Evolutionary conservation across 257 asterid species (phyloP).

Genomic region (Cordia subcordata): DNA sequence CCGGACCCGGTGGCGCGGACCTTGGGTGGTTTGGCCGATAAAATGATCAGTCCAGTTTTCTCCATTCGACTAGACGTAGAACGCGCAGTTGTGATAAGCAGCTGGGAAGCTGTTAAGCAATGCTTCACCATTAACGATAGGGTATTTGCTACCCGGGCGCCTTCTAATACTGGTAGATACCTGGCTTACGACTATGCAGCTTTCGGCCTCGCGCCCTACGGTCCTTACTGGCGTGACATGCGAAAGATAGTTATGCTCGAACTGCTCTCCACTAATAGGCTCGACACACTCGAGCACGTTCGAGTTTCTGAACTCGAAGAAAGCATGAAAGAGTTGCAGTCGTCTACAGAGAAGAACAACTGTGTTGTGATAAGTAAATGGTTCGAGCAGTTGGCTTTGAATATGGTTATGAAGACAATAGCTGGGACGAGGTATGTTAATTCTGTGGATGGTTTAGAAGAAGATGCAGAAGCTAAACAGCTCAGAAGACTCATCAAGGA

Average conservation of each 20-base stretch:
- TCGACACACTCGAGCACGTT: constrained; percentile 34
- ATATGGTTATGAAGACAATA: constrained; percentile 33
- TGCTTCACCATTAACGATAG: neutral
- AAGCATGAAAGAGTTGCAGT: constrained; percentile 21
- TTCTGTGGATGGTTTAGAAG: neutral
- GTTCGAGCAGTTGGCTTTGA: constrained; percentile 32
- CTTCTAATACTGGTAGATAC: constrained; percentile 23
- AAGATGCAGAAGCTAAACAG: constrained; percentile 9
- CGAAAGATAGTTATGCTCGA: constrained; percentile 38
- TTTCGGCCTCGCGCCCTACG: constrained; percentile 36
- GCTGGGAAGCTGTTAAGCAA: neutral
- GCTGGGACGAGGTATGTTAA: constrained; percentile 33
- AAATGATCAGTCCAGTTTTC: no score
- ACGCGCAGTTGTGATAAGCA: neutral
- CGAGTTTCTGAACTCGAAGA: constrained; percentile 25
- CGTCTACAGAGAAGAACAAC: neutral
- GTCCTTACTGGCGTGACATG: constrained; percentile 49
- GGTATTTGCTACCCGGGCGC: constrained; percentile 26
- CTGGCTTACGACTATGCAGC: constrained; percentile 43
- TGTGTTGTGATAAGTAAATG: constrained; percentile 33
- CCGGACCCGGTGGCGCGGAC: no score
- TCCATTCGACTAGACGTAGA: no score
- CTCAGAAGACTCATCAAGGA: constrained; percentile 27
- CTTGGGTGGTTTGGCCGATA: no score
- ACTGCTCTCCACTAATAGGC: constrained; percentile 40